Base-by-base conservation (phyloP, 257 asterid genomes). In the Przewalskia tangutica region DNA sequence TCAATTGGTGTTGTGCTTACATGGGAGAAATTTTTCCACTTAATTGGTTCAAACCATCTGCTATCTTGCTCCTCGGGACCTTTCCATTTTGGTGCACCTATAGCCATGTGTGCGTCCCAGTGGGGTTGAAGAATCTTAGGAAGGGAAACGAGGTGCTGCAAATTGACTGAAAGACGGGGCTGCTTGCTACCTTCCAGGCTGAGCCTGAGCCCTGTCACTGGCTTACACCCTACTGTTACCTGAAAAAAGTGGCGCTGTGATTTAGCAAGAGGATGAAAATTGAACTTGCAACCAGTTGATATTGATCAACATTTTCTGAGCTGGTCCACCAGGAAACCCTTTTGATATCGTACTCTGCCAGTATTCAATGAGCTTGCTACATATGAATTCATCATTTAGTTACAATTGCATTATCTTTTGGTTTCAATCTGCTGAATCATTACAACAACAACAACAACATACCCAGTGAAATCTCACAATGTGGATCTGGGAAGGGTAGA, bases 1-100 rank as follows among this genome's bases (percentile, higher is more conserved):
- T 96, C 99, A 81, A 96, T 96, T 4, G 99, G 99, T 8, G 99
- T 93, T 4, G 99, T 96, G 88, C 99, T 94, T 16, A 96, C 97
- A 14, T 96, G 99, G 56, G 99, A 96, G 83, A 94, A 96, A 80
- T 89, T 96, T 71, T 94, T 96, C 99, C 99, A 96, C 86, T 96
- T 96, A 40, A 96, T 94, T 1, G 99, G 99, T 81, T 96, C 99
- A 64, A 96, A 96, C 99, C 99, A 96, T 80, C 99, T 88, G 91
- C 99, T 94, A 81, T 96, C 99, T 83, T 96, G 99, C 89, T 96
- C 99, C 81, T 96, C 99, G 0, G 99, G 99, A 7, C 99, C 99
- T 83, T 93, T 96, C 99, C 97, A 95, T 86, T 86, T 91, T 7
- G 99, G 99, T 7, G 99, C 97, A 40, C 99, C 99, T n/a, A 95